Conservation (phyloP, 2,329 filamentous ascomycete species). For the Talaromyces sp. region DNA sequence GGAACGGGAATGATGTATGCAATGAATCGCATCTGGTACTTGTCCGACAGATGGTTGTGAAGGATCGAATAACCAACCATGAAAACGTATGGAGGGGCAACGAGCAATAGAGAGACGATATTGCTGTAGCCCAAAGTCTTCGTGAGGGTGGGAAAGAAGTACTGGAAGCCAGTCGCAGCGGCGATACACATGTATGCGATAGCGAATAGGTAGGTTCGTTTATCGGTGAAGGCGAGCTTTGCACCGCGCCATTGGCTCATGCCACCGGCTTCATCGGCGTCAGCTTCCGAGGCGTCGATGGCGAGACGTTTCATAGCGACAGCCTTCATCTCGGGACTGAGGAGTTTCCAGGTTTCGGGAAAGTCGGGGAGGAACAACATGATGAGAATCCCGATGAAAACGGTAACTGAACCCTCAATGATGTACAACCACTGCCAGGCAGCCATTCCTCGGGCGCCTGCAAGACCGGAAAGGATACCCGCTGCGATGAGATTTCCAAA, state of each 20-base stretch:
- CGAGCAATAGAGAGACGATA: slow-evolving; percentile 50
- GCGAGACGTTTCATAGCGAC: slow-evolving; percentile 47
- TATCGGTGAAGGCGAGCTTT: slow-evolving; percentile 50
- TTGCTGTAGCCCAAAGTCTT: slow-evolving; percentile 43
- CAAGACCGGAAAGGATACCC: slow-evolving; percentile 45
- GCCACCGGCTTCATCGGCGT: slow-evolving; percentile 47
- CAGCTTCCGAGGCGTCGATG: slow-evolving; percentile 47
- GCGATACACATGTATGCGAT: slow-evolving; percentile 50
- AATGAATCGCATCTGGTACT: slow-evolving; percentile 47
- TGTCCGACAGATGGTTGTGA: slow-evolving; percentile 47
- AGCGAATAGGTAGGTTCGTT: slow-evolving; percentile 46
- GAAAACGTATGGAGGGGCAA: slow-evolving; percentile 54
- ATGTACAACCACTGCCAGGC: slow-evolving; percentile 43
- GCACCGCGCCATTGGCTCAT: slow-evolving; percentile 50
- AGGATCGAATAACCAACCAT: slow-evolving; percentile 49
- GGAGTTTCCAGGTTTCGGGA: slow-evolving; percentile 41
- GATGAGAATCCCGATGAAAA: slow-evolving; percentile 33
- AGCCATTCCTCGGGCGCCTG: slow-evolving; percentile 32
- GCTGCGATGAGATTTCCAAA: slow-evolving; percentile 56
- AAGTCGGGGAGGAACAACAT: slow-evolving; percentile 39
- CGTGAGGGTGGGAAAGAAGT: slow-evolving; percentile 55
- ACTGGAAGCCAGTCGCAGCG: slow-evolving; percentile 52
- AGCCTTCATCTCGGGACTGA: slow-evolving; percentile 41
- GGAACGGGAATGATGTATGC: slow-evolving; percentile 53
- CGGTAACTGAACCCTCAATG: slow-evolving; percentile 38